These are phyloP conservation scores for Podospora conica DNA, from an alignment of 495 filamentous ascomycete genomes.

Conservation along the genomic window DNA sequence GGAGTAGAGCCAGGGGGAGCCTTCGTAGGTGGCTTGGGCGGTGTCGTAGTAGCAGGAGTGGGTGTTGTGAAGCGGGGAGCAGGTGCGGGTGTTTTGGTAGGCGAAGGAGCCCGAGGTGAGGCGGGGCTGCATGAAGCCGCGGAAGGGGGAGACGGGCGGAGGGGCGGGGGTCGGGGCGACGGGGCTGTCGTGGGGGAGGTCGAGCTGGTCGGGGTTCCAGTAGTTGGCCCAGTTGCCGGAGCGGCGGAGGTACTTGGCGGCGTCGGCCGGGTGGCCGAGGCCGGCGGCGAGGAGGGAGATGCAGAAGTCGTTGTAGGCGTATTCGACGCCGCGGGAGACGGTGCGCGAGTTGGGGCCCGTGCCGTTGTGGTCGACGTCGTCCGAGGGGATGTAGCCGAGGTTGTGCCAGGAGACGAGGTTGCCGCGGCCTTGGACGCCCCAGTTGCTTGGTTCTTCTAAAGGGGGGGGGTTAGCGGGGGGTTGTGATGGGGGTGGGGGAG, in stretches of 20 bases:
- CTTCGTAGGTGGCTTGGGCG: conserved; percentile 65
- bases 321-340: conserved; percentile 63
- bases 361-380: conserved; percentile 56
- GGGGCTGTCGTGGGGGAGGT: conserved; percentile 25
- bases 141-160: conserved; percentile 42
- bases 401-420: conserved; percentile 55
- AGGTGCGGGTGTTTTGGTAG: conserved; percentile 62
- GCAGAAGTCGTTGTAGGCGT: conserved; percentile 67
- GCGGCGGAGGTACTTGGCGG: conserved; percentile 51
- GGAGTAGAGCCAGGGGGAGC: conserved; percentile 62
- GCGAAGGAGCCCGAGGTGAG: conserved; percentile 57
- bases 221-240: conserved; percentile 53
- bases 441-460: conserved; percentile 51
- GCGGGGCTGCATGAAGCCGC: conserved; percentile 63
- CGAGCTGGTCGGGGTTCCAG: conserved; percentile 41
- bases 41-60: conserved; percentile 50
- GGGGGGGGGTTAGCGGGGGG: conserved; percentile 33
- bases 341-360: conserved; percentile 55
- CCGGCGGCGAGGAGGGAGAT: conserved; percentile 49
- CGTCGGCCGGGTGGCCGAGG: conserved; percentile 44
- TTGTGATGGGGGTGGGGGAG: conserved; percentile 2
- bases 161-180: conserved; percentile 21
- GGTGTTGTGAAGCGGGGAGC: conserved; percentile 43
- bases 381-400: conserved; percentile 54
- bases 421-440: conserved; percentile 60